phyloP scores from a whole-genome alignment of 1,284 basidiomycete genomes.

The Prillingera fragicola region DNA sequence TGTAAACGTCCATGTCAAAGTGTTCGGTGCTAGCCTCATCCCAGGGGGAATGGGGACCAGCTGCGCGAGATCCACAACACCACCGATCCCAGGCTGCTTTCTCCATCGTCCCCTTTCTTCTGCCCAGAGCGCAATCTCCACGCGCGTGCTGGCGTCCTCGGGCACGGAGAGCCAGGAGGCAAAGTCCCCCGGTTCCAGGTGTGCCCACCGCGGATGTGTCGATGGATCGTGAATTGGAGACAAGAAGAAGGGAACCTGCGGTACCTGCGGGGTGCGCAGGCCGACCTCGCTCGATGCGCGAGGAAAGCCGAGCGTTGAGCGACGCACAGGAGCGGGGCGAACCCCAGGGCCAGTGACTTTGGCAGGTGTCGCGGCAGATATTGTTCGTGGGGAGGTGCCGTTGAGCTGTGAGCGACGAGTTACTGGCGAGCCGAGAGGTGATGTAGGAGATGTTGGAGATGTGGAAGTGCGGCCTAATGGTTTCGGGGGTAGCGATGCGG shows the following conservation, averaged over 20 bases:
- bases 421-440: neutral
- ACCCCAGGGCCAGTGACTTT: no score
- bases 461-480: neutral
- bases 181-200: constrained; percentile 39
- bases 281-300: neutral
- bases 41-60: constrained; percentile 4
- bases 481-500: constrained; percentile 11
- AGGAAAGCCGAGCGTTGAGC: constrained; percentile 12
- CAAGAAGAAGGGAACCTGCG: constrained; percentile 42
- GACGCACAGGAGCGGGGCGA: constrained; percentile 3
- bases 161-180: constrained; percentile 37
- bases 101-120: constrained; percentile 18
- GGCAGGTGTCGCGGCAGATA: no score
- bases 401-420: neutral
- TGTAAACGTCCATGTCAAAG: constrained; percentile 31
- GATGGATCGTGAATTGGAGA: constrained; percentile 43
- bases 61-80: constrained; percentile 4
- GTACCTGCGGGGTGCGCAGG: neutral
- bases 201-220: constrained; percentile 39
- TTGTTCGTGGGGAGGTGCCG: neutral
- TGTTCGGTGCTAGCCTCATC: constrained; percentile 20
- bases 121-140: constrained; percentile 41
- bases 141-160: constrained; percentile 21
- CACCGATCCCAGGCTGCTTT: constrained; percentile 5
- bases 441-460: neutral